Percentiles rank a stretch among this genome's conserved stretches.
These are phyloP conservation scores for Penicillium sp. DNA, from an alignment of 2,329 filamentous ascomycete species.

Conservation along the genomic window DNA sequence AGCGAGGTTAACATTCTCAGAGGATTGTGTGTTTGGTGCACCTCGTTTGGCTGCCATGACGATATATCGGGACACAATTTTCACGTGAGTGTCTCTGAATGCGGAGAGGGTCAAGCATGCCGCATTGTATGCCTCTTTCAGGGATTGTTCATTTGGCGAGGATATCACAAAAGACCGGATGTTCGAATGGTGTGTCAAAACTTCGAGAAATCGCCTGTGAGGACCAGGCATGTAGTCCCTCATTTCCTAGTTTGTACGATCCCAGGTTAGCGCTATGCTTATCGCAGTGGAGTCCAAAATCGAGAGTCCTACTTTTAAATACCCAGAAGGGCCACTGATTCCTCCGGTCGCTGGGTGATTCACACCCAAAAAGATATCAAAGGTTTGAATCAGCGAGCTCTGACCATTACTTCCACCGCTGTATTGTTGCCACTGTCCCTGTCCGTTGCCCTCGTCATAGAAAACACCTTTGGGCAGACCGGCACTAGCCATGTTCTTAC, in stretches of 20 bases:
- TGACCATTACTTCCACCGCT: slow-evolving; percentile 58
- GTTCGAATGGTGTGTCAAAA: slow-evolving; percentile 47
- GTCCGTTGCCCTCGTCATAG: slow-evolving; percentile 52
- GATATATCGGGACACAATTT: slow-evolving; percentile 56
- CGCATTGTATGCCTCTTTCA: slow-evolving; percentile 48
- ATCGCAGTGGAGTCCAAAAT: not conserved
- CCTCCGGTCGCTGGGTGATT: slow-evolving; percentile 46
- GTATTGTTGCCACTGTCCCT: slow-evolving; percentile 52
- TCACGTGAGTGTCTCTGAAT: slow-evolving; percentile 55
- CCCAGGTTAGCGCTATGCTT: not conserved
- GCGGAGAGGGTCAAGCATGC: slow-evolving; percentile 46
- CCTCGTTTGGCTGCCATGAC: slow-evolving; percentile 43
- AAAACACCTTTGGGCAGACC: slow-evolving; percentile 54
- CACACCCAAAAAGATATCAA: slow-evolving; percentile 54
- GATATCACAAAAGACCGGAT: slow-evolving; percentile 47
- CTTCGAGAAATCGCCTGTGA: slow-evolving; percentile 52
- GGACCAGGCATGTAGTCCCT: slow-evolving; percentile 56
- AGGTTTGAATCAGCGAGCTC: slow-evolving; percentile 56
- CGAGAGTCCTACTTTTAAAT: slow-evolving; percentile 29
- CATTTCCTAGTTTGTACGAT: slow-evolving; percentile 46
- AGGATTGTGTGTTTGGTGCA: slow-evolving; percentile 9
- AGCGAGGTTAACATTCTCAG: slow-evolving; percentile 42
- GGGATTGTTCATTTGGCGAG: slow-evolving; percentile 31
- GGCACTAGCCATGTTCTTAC: slow-evolving; percentile 54
- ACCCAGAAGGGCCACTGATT: slow-evolving; percentile 24